Conservation (phyloP, 257 asterid genomes). For the Euphrasia confusa region DNA sequence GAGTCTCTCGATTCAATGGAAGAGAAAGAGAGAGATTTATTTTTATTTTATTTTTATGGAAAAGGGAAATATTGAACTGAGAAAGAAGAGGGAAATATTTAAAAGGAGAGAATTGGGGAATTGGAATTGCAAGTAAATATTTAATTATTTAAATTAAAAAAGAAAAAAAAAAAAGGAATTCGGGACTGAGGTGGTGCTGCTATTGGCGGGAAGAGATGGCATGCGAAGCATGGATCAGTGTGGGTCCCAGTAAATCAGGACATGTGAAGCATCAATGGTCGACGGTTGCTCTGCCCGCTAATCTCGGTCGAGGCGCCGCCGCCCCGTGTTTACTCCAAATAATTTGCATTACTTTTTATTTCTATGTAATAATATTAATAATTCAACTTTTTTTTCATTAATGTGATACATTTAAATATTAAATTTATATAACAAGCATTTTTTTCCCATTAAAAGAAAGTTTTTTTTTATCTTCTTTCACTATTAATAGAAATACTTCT, state of each 20-base stretch:
- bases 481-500: no score
- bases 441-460: no score
- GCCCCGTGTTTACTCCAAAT: constrained; percentile 17
- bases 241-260: constrained; percentile 29
- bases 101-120: no score
- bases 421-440: no score
- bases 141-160: constrained; percentile 2
- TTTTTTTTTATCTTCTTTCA: no score
- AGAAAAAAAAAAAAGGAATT: not conserved
- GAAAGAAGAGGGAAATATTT: not conserved
- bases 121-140: not conserved
- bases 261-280: not conserved
- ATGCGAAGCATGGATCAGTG: constrained; percentile 23
- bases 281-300: constrained; percentile 34
- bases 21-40: not conserved
- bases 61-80: not conserved
- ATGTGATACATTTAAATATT: no score
- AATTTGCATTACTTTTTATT: no score
- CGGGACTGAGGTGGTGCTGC: not conserved
- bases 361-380: no score
- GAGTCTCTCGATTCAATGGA: not conserved
- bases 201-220: constrained; percentile 27
- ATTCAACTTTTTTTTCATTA: no score
- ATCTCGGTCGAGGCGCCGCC: constrained; percentile 60
- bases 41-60: not conserved